phyloP scores from a whole-genome alignment of 495 filamentous ascomycete genomes.

The Xylona heveae region DNA sequence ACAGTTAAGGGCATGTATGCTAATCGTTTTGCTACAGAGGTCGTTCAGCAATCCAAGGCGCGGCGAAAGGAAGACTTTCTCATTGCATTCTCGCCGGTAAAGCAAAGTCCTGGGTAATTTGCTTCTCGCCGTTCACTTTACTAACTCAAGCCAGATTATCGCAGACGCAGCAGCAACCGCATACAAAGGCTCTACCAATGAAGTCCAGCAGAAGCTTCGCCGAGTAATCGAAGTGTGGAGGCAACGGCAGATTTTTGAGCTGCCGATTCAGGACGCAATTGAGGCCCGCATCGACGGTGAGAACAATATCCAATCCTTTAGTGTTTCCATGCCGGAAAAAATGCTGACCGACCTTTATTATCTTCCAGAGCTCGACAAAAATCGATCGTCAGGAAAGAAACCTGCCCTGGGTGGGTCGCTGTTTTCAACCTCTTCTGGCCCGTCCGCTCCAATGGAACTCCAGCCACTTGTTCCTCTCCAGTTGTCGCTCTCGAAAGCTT shows the following conservation, averaged over 20 bases:
- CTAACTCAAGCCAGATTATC: conserved; percentile 32
- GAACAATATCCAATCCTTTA: background rate
- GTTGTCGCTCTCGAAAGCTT: conserved; percentile 47
- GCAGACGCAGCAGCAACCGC: conserved; percentile 65
- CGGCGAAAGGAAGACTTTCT: conserved; percentile 82
- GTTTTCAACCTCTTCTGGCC: conserved; percentile 29
- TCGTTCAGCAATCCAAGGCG: conserved; percentile 83
- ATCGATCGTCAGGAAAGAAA: conserved; percentile 41
- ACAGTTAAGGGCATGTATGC: background rate
- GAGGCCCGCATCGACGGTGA: conserved; percentile 62
- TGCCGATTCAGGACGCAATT: conserved; percentile 50
- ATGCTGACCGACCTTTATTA: conserved; percentile 5
- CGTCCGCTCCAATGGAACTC: conserved; percentile 53
- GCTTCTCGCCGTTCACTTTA: background rate
- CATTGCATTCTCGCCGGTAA: conserved; percentile 62
- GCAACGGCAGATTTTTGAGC: conserved; percentile 67
- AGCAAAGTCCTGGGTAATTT: conserved; percentile 3
- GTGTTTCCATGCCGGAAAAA: background rate
- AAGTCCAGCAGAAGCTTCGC: conserved; percentile 69
- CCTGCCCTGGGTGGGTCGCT: conserved; percentile 48
- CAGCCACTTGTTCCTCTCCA: conserved; percentile 50
- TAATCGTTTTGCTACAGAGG: conserved; percentile 34
- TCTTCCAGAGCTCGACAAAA: conserved; percentile 53
- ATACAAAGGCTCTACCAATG: conserved; percentile 65
- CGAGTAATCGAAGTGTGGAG: conserved; percentile 91